These are phyloP conservation scores for Helminthosporium solani DNA, from an alignment of 2,329 filamentous ascomycete species.

Conservation along the genomic window DNA sequence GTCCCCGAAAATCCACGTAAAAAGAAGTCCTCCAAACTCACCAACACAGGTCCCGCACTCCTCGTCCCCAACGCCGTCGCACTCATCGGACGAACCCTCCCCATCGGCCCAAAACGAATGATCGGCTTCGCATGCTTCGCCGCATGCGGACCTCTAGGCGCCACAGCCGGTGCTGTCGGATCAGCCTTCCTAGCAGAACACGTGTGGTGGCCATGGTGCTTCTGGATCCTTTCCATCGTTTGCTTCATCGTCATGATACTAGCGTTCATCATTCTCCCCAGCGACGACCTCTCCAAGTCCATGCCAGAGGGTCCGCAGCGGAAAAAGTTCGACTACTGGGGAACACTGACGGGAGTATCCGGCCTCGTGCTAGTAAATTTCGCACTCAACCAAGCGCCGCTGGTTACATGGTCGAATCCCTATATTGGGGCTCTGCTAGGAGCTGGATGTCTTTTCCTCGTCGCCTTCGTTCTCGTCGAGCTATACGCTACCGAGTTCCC, in stretches of 20 bases:
- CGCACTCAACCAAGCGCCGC: conserved; percentile 63
- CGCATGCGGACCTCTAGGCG: conserved; percentile 49
- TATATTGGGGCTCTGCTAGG: conserved; percentile 59
- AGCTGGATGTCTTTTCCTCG: conserved; percentile 55
- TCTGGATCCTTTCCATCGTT: conserved; percentile 46
- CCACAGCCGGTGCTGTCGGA: conserved; percentile 45
- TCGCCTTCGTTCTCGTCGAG: conserved; percentile 56
- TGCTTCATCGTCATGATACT: conserved; percentile 40
- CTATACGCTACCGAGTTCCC: conserved; percentile 49
- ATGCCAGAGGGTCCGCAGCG: conserved; percentile 3
- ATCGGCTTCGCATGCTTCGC: conserved; percentile 58
- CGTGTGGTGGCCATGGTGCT: conserved; percentile 55
- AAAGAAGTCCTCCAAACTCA: conserved; percentile 5
- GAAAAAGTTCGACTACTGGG: conserved; percentile 45
- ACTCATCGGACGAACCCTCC: conserved; percentile 59
- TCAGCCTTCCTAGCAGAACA: conserved; percentile 41
- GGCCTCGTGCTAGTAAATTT: conserved; percentile 65
- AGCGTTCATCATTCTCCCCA: conserved; percentile 44
- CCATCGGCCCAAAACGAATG: conserved; percentile 58
- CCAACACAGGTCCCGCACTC: conserved; percentile 58
- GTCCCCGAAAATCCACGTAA: not conserved
- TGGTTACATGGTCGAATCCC: conserved; percentile 58
- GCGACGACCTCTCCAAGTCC: conserved; percentile 6
- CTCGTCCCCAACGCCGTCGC: conserved; percentile 64
- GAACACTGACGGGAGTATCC: conserved; percentile 52